A percentile compares a stretch with the other conserved stretches of the same genome.
Conservation (phyloP, 1,139 yeast species). For the Zygoascus sp. region DNA sequence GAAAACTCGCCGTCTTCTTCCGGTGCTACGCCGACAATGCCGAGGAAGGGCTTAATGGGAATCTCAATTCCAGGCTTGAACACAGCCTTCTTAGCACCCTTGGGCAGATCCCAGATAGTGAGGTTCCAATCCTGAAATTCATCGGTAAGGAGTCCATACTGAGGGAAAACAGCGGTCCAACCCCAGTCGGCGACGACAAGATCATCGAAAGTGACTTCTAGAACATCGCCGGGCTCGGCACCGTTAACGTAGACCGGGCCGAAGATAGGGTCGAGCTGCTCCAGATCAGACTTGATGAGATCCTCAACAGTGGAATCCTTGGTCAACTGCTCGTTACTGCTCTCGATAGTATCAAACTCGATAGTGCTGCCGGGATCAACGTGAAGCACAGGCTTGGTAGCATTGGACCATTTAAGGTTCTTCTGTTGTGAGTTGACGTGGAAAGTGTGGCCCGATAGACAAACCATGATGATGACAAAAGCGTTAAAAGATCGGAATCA, state of each 20-base stretch:
- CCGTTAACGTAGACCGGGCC: constrained; percentile 19
- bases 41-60: constrained; percentile 18
- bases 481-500: too few species aligned
- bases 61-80: constrained; percentile 19
- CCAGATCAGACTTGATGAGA: constrained; percentile 13
- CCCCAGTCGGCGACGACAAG: constrained; percentile 19
- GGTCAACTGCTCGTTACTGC: constrained; percentile 17
- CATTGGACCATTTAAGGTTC: constrained; percentile 17
- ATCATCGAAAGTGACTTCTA: constrained; percentile 18
- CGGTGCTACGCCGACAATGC: constrained; percentile 19
- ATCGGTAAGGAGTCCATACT: constrained; percentile 17
- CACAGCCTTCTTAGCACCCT: constrained; percentile 14
- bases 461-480: constrained; percentile 4
- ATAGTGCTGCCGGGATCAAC: constrained; percentile 16
- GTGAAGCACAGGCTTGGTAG: constrained; percentile 14
- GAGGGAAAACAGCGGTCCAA: constrained; percentile 20
- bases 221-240: constrained; percentile 19
- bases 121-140: constrained; percentile 16
- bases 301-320: constrained; percentile 13
- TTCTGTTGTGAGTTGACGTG: constrained; percentile 17
- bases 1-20: constrained; percentile 16
- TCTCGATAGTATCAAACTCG: constrained; percentile 16
- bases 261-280: constrained; percentile 18
- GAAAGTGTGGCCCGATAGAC: constrained; percentile 10
- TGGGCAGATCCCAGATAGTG: constrained; percentile 17